Evolutionary conservation across 306 rosid genomes (phyloP), one percentile per base, ranked within the genome.

Genomic region (Cicer cuneatum): DNA sequence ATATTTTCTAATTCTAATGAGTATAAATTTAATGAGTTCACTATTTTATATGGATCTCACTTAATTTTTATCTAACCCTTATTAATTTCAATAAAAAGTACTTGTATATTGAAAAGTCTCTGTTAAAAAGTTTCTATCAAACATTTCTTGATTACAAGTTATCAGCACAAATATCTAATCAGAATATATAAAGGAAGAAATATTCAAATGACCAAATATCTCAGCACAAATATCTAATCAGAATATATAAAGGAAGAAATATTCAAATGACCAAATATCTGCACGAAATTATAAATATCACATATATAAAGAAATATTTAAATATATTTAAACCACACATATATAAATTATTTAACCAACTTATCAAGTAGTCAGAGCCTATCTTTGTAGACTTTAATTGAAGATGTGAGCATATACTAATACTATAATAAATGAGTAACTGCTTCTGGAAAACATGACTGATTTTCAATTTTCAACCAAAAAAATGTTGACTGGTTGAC

Each of bases 401-500:
- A 58, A 58, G 10, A 5, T 8, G 35, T 19, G 37, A 56, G 9
- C 13, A 24, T 58, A 11, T 21, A 29, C 5, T 29, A 54, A 57
- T 11, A 57, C 6, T 10, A 29, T 58, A 58, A 33, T 2, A 16
- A 58, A 10, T 29, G 40, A 29, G 41, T 58, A 58, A 58, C 16
- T 6, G 41, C 65, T 29, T 33, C 65, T 12, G 65, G 65, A 58
- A 58, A 58, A 58, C 65, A 29, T 58, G 65, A 12, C 41, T 12
- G 16, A 41, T 58, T 24, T 29, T 29, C 35, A 29, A 29, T 3
- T 29, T 29, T 29, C 35, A 29, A 29, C 35, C 35, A 29, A 4
- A 29, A 29, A 29, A 0, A 0, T 24, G 3, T 29, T 29, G 35
- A 29, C 41, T 29, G 16, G 40, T 58, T 24, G 64, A 29, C 18